Evolutionary conservation across 768 basidiomycete genomes (phyloP).

Genomic region (Gloeophyllum trabeum): DNA sequence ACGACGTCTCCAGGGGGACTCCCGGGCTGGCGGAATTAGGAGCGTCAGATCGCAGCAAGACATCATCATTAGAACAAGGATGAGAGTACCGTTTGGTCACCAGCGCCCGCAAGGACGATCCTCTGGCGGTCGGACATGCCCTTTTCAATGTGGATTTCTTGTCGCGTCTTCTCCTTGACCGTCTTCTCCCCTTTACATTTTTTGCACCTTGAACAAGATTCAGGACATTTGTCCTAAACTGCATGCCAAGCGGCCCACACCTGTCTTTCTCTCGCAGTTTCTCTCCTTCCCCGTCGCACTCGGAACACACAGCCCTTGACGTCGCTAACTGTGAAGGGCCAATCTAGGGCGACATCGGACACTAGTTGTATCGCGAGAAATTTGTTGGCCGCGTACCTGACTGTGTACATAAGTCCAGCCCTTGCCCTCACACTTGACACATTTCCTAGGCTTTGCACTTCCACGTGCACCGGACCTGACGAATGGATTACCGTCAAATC

Average conservation of each 20-base stretch:
- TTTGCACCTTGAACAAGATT: slow-evolving; percentile 56
- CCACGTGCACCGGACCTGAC: slow-evolving; percentile 71
- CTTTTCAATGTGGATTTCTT: slow-evolving; percentile 78
- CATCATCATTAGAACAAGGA: slow-evolving; percentile 2
- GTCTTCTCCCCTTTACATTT: slow-evolving; percentile 87
- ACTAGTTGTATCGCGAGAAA: neutral
- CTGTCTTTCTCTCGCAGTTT: slow-evolving; percentile 77
- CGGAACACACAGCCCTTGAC: slow-evolving; percentile 46
- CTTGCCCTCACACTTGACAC: slow-evolving; percentile 73
- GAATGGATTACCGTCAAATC: slow-evolving; percentile 6
- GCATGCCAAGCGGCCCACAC: slow-evolving; percentile 25
- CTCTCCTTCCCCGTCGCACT: slow-evolving; percentile 59
- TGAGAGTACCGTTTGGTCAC: slow-evolving; percentile 72
- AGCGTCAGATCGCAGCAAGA: slow-evolving; percentile 1
- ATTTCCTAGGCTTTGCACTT: slow-evolving; percentile 76
- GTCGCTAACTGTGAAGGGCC: slow-evolving; percentile 36
- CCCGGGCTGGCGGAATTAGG: slow-evolving; percentile 45
- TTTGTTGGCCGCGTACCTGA: slow-evolving; percentile 24
- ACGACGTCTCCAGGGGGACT: slow-evolving; percentile 85
- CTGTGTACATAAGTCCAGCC: slow-evolving; percentile 59
- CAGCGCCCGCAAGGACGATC: slow-evolving; percentile 85
- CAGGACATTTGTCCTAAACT: neutral
- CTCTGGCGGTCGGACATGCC: slow-evolving; percentile 79
- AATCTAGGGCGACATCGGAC: slow-evolving; percentile 19
- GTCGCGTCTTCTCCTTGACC: slow-evolving; percentile 78